These are phyloP conservation scores for Diutina siamensis DNA, from an alignment of 1,139 yeast species.

Conservation along the genomic window DNA sequence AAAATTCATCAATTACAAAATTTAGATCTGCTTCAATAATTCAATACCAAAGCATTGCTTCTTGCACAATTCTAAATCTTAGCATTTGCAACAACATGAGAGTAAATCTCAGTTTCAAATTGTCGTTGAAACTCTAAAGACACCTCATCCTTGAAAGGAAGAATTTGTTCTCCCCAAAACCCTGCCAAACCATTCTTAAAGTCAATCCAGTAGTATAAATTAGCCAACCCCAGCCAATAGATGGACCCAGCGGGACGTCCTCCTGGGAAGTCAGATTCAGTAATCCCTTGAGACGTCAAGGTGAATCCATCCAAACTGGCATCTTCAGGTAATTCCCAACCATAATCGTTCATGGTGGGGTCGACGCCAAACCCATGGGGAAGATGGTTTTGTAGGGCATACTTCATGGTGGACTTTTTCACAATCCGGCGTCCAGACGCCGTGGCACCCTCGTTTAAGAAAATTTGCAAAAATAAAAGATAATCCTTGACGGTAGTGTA, in stretches of 20 bases:
- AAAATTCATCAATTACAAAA: no score
- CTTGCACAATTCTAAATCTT: background rate
- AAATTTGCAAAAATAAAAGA: slow-evolving; percentile 29
- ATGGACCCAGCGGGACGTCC: slow-evolving; percentile 31
- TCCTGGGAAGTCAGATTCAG: slow-evolving; percentile 17
- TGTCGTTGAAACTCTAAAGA: background rate
- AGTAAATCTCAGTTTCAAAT: background rate
- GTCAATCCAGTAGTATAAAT: slow-evolving; percentile 37
- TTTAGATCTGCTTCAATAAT: no score
- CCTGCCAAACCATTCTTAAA: slow-evolving; percentile 16
- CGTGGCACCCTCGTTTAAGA: slow-evolving; percentile 32
- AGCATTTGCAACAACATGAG: background rate
- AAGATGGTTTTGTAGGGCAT: slow-evolving; percentile 6
- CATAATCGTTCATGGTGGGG: background rate
- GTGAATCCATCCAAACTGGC: background rate
- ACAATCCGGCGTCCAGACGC: slow-evolving; percentile 27
- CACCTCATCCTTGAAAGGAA: background rate
- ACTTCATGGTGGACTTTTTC: slow-evolving; percentile 14
- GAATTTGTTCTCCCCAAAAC: background rate
- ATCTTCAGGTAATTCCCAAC: background rate
- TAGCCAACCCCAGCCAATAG: slow-evolving; percentile 38
- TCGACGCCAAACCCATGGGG: slow-evolving; percentile 5
- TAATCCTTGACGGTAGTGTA: slow-evolving; percentile 33
- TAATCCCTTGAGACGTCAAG: background rate
- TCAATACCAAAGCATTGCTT: no score